Base-by-base conservation (phyloP, 495 filamentous ascomycete genomes). In the Penicillium angulare region DNA sequence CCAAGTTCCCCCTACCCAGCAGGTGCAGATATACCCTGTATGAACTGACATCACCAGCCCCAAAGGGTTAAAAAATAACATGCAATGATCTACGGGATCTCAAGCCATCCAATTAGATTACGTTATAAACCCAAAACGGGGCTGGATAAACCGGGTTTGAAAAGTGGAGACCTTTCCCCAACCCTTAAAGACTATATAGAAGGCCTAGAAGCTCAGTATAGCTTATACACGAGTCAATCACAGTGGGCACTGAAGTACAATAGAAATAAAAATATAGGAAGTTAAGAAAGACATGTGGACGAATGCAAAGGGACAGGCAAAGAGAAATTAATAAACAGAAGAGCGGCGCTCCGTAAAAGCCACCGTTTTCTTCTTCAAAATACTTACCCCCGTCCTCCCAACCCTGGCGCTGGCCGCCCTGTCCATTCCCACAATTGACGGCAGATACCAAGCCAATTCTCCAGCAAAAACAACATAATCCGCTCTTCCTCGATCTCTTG, bases 371-470 rank as follows among this genome's bases (percentile, higher is more conserved):
- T n/a, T n/a, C n/a, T n/a, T n/a, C n/a, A n/a, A n/a, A n/a, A n/a
- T n/a, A n/a, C n/a, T 29, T 29, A 6, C 26, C 26, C 26, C 26
- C 26, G 12, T 29, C 12, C 12, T 29, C 26, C 26, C 26, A n/a
- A n/a, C n/a, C n/a, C n/a, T n/a, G n/a, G n/a, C n/a, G n/a, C n/a
- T n/a, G n/a, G n/a, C n/a, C n/a, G n/a, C n/a, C n/a, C n/a, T n/a
- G 53, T 54, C 68, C 63, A 72, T 6, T 54, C 31, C 22, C 60
- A 57, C 43, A 76, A 40, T 22, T 68, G 65, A 12, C 64, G 64
- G 38, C 61, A 67, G 13, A 76, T 50, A 3, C 40, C 44, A 3
- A 50, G 59, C 73, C 73, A 76, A 38, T 68, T 57, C 7, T 55
- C 60, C 22, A 76, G 38, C 42, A 76, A 43, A 50, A 74, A 55